These are phyloP conservation scores for Keithomyces neogunnii DNA, from an alignment of 2,329 filamentous ascomycete genomes.

Conservation along the genomic window DNA sequence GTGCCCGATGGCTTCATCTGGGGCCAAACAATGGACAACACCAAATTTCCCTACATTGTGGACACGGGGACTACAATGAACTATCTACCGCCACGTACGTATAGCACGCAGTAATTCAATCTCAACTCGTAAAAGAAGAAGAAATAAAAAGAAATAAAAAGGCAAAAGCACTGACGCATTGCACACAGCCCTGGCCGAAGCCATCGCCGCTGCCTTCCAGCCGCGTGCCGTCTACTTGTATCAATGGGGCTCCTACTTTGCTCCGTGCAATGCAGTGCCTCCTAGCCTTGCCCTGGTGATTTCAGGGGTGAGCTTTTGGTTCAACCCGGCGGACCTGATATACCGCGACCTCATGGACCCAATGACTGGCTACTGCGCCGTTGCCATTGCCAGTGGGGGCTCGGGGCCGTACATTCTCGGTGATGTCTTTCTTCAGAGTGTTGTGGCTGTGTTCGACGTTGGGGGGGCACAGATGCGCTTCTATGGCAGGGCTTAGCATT, in stretches of 20 bases:
- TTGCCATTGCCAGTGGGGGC: slow-evolving; percentile 35
- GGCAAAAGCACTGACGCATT: background rate
- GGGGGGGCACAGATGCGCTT: slow-evolving; percentile 38
- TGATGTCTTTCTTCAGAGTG: slow-evolving; percentile 41
- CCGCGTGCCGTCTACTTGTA: slow-evolving; percentile 38
- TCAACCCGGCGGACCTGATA: slow-evolving; percentile 41
- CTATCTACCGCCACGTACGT: slow-evolving; percentile 39
- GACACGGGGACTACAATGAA: slow-evolving; percentile 45
- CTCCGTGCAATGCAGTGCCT: slow-evolving; percentile 36
- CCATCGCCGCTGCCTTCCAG: slow-evolving; percentile 37
- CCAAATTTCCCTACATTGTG: slow-evolving; percentile 40
- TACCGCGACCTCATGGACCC: slow-evolving; percentile 34
- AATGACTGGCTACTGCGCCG: slow-evolving; percentile 37
- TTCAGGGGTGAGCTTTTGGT: slow-evolving; percentile 31
- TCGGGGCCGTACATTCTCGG: slow-evolving; percentile 41
- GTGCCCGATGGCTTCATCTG: slow-evolving; percentile 39
- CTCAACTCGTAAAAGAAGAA: background rate
- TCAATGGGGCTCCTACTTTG: slow-evolving; percentile 40
- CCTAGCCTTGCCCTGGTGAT: slow-evolving; percentile 38
- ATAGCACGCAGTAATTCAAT: background rate
- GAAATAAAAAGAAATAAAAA: background rate
- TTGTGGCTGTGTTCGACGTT: slow-evolving; percentile 39
- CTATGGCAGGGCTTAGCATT: slow-evolving; percentile 19
- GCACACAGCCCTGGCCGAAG: slow-evolving; percentile 32
- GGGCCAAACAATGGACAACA: slow-evolving; percentile 30